These are phyloP conservation scores for Corymbia maculata DNA, from an alignment of 345 rosid species.

Conservation along the genomic window DNA sequence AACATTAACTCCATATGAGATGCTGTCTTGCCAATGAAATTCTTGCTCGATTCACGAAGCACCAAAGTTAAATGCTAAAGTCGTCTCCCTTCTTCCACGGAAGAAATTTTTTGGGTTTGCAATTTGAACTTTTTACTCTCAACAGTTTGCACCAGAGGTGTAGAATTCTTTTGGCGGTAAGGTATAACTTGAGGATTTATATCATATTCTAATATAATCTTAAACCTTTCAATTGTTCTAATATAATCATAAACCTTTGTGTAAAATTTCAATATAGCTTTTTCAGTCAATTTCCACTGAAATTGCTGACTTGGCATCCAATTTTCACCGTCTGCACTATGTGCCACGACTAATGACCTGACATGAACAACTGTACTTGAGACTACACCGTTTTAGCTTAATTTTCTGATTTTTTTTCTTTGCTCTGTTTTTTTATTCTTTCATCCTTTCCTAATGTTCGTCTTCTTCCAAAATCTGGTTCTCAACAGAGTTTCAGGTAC, in stretches of 20 bases:
- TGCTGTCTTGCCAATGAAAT: too few relatives aligned
- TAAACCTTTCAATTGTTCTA: neutral
- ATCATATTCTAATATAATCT: neutral
- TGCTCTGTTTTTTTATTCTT: too few relatives aligned
- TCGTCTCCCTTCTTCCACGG: too few relatives aligned
- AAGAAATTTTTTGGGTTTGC: too few relatives aligned
- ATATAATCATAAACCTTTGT: neutral
- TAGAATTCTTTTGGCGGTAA: neutral
- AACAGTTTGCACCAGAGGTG: neutral
- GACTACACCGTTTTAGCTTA: neutral
- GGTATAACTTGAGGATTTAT: neutral
- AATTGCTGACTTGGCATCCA: neutral
- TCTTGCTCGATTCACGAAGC: too few relatives aligned
- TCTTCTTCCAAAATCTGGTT: neutral
- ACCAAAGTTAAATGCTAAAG: too few relatives aligned
- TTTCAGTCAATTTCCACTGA: rapidly evolving
- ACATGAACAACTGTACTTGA: neutral
- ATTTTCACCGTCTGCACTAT: neutral
- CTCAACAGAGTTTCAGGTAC: neutral
- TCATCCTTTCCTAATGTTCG: neutral
- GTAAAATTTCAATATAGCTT: too few relatives aligned
- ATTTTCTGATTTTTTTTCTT: neutral
- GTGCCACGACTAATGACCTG: rapidly evolving
- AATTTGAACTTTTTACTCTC: too few relatives aligned
- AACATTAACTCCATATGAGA: too few relatives aligned